Base-by-base conservation (phyloP, 2,329 filamentous ascomycete genomes). In the Metarhizium humberi region DNA sequence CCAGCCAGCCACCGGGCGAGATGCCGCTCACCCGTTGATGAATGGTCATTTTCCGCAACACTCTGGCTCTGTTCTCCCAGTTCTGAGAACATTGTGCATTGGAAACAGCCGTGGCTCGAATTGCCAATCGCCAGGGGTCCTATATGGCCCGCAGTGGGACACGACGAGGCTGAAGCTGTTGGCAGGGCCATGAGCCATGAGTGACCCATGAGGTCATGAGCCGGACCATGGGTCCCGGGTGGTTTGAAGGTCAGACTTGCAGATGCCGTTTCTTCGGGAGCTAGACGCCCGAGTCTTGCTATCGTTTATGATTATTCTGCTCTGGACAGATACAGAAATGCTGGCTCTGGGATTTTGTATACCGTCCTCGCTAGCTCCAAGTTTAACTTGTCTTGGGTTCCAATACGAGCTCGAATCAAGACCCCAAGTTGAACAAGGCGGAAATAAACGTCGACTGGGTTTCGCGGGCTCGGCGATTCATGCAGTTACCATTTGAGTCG, bases 1-100 rank as follows among this genome's bases (percentile, higher is more conserved):
- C 48, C 55, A 50, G 56, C 62, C 60, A 66, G 65, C 63, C 65
- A 66, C 65, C 59, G n/a, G 57, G 54, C 62, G 63, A 66, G 66
- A 66, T 66, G 66, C 66, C 67, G 66, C 58, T 29, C 30, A 53
- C 20, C 38, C 36, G 16, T 25, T 13, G 4, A 7, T 25, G 8
- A 3, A 14, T 30, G 13, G 45, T 13, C 45, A 10, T 11, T 11
- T 34, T 7, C 25, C 10, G 32, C 32, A 34, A 11, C 10, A 1
- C 6, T 34, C 7, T 11, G 32, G 7, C 6, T 48, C 45, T 11
- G 18, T 20, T 20, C 6, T 45, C n/a, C 42, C 30, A 16, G 25
- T 29, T 11, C 11, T 14, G 25, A 25, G 25, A 25, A 25, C 25
- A 25, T 11, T n/a, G 38, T 16, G 13, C 11, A 40, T 13, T 40